Percentiles rank a stretch among this genome's conserved stretches.
These are phyloP conservation scores for Daldinia grandis DNA, from an alignment of 495 filamentous ascomycete genomes.

Conservation along the genomic window DNA sequence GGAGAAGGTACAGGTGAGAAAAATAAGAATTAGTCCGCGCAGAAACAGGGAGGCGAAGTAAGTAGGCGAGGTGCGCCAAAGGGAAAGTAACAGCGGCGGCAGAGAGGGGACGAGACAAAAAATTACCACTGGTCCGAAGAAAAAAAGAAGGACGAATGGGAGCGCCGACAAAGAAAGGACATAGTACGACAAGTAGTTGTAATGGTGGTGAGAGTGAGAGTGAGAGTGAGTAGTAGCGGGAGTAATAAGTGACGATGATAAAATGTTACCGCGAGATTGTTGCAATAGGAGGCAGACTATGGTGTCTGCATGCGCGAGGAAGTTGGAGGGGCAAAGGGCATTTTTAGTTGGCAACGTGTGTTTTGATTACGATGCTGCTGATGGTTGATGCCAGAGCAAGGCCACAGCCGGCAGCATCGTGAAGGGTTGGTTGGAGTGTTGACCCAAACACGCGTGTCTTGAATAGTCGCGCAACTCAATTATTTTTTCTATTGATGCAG, in stretches of 20 bases:
- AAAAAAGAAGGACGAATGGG: conserved; percentile 21
- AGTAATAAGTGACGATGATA: conserved; percentile 9
- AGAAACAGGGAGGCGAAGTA: conserved; percentile 34
- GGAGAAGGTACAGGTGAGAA: conserved; percentile 13
- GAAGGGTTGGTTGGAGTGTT: conserved; percentile 3
- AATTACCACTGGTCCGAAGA: conserved; percentile 29
- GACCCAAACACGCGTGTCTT: conserved; percentile 19
- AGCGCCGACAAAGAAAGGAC: neutral
- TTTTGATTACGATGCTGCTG: neutral
- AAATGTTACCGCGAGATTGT: conserved; percentile 25
- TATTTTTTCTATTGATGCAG: conserved; percentile 12
- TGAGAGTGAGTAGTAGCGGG: conserved; percentile 7
- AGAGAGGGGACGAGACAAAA: conserved; percentile 28
- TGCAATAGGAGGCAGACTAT: conserved; percentile 18
- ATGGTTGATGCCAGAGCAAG: conserved; percentile 13
- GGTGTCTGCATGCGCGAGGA: conserved; percentile 4
- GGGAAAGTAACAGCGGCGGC: conserved; percentile 28
- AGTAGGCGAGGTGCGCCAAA: conserved; percentile 6
- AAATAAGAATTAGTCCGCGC: conserved; percentile 26
- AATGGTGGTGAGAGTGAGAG: conserved; percentile 8
- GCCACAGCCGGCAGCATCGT: conserved; percentile 2
- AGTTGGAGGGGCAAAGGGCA: conserved; percentile 11
- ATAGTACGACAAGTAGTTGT: conserved; percentile 3
- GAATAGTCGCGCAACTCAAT: conserved; percentile 30
- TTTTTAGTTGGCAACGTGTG: conserved; percentile 31